phyloP scores from a whole-genome alignment of 2,329 filamentous ascomycete genomes.

The Leptosphaerulina australis region DNA sequence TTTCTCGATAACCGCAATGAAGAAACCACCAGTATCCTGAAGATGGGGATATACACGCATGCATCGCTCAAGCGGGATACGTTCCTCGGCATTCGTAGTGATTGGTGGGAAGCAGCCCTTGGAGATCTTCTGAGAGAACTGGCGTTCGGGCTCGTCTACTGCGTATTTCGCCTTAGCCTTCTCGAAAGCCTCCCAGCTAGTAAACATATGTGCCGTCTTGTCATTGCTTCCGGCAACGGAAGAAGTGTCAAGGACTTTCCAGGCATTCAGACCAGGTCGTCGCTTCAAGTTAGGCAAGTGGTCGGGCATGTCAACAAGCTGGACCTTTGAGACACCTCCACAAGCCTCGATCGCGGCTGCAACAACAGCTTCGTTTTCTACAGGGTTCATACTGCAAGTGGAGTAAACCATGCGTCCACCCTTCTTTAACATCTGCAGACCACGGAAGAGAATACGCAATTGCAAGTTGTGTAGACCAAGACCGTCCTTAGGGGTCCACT shows the following conservation, averaged over 20 bases:
- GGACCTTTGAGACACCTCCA: conserved; percentile 79
- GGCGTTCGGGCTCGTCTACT: conserved; percentile 64
- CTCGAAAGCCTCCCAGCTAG: conserved; percentile 80
- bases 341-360: conserved; percentile 87
- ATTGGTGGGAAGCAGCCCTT: conserved; percentile 83
- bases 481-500: conserved; percentile 88
- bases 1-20: conserved; percentile 95
- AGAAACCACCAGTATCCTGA: conserved; percentile 97
- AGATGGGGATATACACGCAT: conserved; percentile 94
- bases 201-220: conserved; percentile 78
- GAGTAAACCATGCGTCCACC: conserved; percentile 96
- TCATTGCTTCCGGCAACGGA: conserved; percentile 55
- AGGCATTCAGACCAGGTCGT: conserved; percentile 75
- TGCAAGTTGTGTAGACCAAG: conserved; percentile 88
- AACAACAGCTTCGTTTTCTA: conserved; percentile 95
- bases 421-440: conserved; percentile 93
- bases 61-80: conserved; percentile 82
- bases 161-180: conserved; percentile 67
- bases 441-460: conserved; percentile 85
- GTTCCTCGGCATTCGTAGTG: conserved; percentile 59
- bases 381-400: conserved; percentile 97
- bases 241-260: conserved; percentile 75
- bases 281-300: conserved; percentile 78
- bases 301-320: conserved; percentile 81
- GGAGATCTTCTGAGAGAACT: conserved; percentile 58